phyloP scores from a whole-genome alignment of 2,329 filamentous ascomycete genomes.

The Beauveria pseudobassiana region DNA sequence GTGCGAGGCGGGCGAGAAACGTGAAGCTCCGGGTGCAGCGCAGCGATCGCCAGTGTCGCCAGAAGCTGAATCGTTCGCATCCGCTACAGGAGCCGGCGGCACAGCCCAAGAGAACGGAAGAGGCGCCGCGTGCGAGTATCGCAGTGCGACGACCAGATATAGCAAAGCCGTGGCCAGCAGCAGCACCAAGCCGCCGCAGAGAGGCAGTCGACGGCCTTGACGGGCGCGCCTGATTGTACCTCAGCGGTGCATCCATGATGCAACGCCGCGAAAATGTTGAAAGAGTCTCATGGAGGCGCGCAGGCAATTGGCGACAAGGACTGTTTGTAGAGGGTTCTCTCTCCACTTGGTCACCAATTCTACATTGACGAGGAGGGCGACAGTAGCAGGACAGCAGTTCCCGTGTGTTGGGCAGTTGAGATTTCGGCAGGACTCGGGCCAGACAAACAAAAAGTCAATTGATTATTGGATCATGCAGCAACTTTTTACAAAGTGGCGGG shows the following conservation, averaged over 20 bases:
- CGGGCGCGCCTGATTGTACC: not conserved
- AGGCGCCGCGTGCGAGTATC: not conserved
- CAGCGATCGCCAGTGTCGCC: not conserved
- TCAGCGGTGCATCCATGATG: not conserved
- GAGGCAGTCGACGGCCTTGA: not conserved
- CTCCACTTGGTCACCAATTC: not conserved
- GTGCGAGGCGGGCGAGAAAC: constrained; percentile 5
- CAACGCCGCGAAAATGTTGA: not conserved
- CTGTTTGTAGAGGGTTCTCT: not conserved
- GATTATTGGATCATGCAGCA: not conserved
- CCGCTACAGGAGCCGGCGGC: not conserved
- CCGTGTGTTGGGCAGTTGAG: not conserved
- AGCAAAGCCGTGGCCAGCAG: not conserved
- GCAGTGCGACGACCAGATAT: not conserved
- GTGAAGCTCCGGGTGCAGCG: constrained; percentile 10
- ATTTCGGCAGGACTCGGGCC: not conserved
- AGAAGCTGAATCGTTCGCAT: not conserved
- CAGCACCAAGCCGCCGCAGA: constrained; percentile 5
- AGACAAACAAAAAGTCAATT: not conserved
- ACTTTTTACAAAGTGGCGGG: not conserved
- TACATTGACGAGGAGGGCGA: not conserved
- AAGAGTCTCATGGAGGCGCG: not conserved
- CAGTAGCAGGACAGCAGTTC: not conserved
- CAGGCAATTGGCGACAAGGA: not conserved
- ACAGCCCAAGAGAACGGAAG: not conserved